Evolutionary conservation across 345 rosid species (phyloP).

Genomic region (Psidium friedrichsthalianum): DNA sequence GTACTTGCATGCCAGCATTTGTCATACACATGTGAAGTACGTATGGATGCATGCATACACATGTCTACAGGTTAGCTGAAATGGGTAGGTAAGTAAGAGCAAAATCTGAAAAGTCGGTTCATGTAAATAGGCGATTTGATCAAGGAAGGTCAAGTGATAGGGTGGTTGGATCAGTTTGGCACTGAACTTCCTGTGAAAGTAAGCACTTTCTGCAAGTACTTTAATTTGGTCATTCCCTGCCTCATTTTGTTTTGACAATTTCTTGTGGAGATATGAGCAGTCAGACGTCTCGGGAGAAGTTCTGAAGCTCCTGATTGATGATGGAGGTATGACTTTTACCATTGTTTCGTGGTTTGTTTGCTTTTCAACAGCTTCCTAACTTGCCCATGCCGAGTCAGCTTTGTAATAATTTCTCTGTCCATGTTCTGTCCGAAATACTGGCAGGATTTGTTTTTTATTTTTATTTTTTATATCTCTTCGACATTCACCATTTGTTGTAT

Average conservation of each 20-base stretch:
- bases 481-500: neutral
- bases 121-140: constrained; percentile 48
- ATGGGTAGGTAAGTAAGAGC: neutral
- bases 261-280: constrained; percentile 36
- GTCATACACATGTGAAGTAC: neutral
- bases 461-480: neutral
- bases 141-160: constrained; percentile 80
- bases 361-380: neutral
- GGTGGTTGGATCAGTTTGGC: constrained; percentile 71
- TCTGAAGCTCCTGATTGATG: constrained; percentile 62
- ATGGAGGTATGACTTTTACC: constrained; percentile 56
- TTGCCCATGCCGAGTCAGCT: neutral
- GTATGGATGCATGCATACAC: neutral
- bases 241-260: neutral
- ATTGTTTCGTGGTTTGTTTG: neutral
- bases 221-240: neutral
- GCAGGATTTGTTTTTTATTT: neutral
- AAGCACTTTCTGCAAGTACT: constrained; percentile 4
- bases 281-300: constrained; percentile 82
- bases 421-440: neutral
- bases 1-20: neutral
- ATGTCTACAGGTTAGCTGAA: neutral
- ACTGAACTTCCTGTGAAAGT: constrained; percentile 78
- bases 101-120: neutral
- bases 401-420: neutral